Conservation (phyloP, 495 filamentous ascomycete genomes). For the Penicillium roqueforti region DNA sequence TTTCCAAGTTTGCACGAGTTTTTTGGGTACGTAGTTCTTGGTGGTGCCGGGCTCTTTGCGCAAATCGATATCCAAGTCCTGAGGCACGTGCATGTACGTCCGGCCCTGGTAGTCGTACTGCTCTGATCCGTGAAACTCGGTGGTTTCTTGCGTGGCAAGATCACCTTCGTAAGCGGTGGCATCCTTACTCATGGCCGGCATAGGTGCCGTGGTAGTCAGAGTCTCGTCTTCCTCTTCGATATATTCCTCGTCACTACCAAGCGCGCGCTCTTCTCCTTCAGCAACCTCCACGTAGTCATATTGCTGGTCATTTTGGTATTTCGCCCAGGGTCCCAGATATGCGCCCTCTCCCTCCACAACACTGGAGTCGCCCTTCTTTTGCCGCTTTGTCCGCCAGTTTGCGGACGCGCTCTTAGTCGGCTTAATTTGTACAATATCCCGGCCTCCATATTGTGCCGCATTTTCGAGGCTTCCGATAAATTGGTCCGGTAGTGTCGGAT, state of each 20-base stretch:
- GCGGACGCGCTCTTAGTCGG: conserved; percentile 65
- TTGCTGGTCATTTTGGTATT: conserved; percentile 62
- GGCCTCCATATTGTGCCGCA: conserved; percentile 48
- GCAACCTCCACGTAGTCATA: conserved; percentile 57
- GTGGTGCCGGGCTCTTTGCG: conserved; percentile 69
- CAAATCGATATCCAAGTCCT: conserved; percentile 87
- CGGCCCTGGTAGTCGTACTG: conserved; percentile 87
- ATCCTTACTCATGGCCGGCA: conserved; percentile 51
- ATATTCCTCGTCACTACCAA: conserved; percentile 76
- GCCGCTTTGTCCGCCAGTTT: conserved; percentile 62
- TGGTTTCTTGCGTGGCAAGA: conserved; percentile 62
- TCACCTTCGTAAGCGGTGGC: conserved; percentile 58
- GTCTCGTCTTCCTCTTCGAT: conserved; percentile 56
- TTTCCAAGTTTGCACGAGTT: conserved; percentile 84
- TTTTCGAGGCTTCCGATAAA: conserved; percentile 53
- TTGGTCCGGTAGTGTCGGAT: conserved; percentile 47
- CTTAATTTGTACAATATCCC: conserved; percentile 55
- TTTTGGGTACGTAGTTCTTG: conserved; percentile 93
- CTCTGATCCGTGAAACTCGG: conserved; percentile 79
- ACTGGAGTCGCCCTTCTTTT: conserved; percentile 76
- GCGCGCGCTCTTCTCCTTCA: conserved; percentile 49
- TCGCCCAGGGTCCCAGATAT: conserved; percentile 93
- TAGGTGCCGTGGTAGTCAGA: conserved; percentile 42
- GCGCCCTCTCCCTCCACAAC: conserved; percentile 80
- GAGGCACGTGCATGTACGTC: conserved; percentile 82